Evolutionary conservation across 2,329 filamentous ascomycete species (phyloP), one percentile per base, ranked within the genome.

Genomic region (Penicillium sp.): DNA sequence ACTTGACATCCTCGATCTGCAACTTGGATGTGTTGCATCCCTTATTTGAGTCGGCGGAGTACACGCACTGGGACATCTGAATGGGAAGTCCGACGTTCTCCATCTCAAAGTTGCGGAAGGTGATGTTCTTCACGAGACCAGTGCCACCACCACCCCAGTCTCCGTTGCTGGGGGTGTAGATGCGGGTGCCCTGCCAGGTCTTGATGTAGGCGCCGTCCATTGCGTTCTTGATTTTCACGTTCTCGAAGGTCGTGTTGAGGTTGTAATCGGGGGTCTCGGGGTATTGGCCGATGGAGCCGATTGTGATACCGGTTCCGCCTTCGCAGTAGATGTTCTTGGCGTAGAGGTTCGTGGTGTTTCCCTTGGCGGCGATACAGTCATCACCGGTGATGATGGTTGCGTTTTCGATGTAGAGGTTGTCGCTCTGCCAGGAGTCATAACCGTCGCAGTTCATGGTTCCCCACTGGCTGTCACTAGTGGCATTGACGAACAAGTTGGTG

Each of bases 401-500:
- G 18, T 52, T 52, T 34, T 56, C 48, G 8, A 56, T 45, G n/a
- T 52, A 40, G 2, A 56, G 27, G 16, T 39, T 52, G 41, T 56
- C 53, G 21, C 53, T 56, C 44, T 56, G 51, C 53, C 53, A 56
- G 22, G 52, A 43, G n/a, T 42, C 36, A 8, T 41, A 48, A 14
- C 38, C 36, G 45, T 53, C 32, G 16, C 79, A 81, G 55, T 81
- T 81, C 13, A 79, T 73, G 1, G 78, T 78, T 38, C 62, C 72
- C 72, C 74, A 78, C 50, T 75, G 69, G 31, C 73, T 75, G 49
- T 72, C 72, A 34, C 75, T 79, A 2, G 73, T 77, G 1, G 79
- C 73, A 57, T 78, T 78, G 73, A 81, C 80, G 48, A 79, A 77
- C 21, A 81, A 68, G 55, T 81, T 81, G 13, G 77, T 79, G 72